Percentiles rank a stretch among this genome's conserved stretches.
Evolutionary conservation across 805 yeast genomes (phyloP).

Genomic region (Wickerhamiella siamensis): DNA sequence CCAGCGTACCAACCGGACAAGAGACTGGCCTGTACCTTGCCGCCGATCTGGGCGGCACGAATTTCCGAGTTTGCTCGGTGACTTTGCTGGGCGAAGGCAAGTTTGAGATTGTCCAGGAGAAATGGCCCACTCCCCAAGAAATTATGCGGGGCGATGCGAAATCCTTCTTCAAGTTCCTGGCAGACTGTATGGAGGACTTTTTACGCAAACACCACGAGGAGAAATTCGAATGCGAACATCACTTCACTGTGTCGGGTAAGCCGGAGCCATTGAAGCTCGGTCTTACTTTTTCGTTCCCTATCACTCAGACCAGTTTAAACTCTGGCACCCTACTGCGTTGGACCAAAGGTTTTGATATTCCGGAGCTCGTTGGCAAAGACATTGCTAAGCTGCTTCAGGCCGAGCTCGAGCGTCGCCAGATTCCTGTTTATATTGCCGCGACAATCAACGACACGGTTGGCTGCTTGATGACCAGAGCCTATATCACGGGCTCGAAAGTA

Average conservation of each 20-base stretch:
- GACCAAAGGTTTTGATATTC: constrained; percentile 89
- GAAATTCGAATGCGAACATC: constrained; percentile 16
- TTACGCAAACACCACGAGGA: constrained; percentile 51
- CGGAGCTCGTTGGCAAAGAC: constrained; percentile 74
- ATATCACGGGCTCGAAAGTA: constrained; percentile 52
- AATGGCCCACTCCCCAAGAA: constrained; percentile 65
- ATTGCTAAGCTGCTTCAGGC: constrained; percentile 60
- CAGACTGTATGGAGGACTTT: constrained; percentile 53
- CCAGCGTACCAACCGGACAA: constrained; percentile 69
- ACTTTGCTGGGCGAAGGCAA: constrained; percentile 46
- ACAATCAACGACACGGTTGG: constrained; percentile 95
- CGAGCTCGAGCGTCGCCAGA: constrained; percentile 43
- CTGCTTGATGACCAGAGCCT: constrained; percentile 76
- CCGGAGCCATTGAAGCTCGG: constrained; percentile 52
- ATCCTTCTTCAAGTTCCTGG: constrained; percentile 61
- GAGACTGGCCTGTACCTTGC: constrained; percentile 78
- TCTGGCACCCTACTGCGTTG: constrained; percentile 78
- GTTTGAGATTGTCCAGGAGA: constrained; percentile 61
- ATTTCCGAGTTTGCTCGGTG: constrained; percentile 88
- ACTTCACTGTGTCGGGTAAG: constrained; percentile 14
- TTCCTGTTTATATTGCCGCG: constrained; percentile 59
- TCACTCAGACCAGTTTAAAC: constrained; percentile 66
- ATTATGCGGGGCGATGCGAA: constrained; percentile 51
- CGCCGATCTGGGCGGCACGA: constrained; percentile 93
- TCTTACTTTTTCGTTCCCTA: constrained; percentile 90